These are phyloP conservation scores for Eutypella sp. DNA, from an alignment of 2,329 filamentous ascomycete genomes.

Conservation along the genomic window DNA sequence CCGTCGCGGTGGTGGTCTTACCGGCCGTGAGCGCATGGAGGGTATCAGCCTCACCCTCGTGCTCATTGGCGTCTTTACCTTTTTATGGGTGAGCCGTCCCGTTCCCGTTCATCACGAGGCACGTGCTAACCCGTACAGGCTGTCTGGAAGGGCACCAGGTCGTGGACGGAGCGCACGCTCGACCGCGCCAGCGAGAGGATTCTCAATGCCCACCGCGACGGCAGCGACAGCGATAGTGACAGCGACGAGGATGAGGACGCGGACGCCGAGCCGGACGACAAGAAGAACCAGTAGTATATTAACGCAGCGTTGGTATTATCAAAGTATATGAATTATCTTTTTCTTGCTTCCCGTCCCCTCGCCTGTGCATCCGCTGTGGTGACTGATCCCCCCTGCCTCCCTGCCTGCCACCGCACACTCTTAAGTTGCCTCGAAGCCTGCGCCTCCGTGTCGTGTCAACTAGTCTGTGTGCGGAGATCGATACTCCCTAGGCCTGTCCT, in stretches of 20 bases:
- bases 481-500: conserved; percentile 40
- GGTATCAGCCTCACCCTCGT: conserved; percentile 77
- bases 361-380: no score
- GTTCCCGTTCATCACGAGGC: conserved; percentile 27
- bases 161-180: conserved; percentile 65
- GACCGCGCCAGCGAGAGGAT: conserved; percentile 75
- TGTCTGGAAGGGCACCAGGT: conserved; percentile 76
- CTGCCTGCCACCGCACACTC: conserved; percentile 63
- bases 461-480: conserved; percentile 93
- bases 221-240: conserved; percentile 54
- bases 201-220: conserved; percentile 67
- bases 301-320: background rate
- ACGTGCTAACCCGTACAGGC: conserved; percentile 40
- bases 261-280: conserved; percentile 14
- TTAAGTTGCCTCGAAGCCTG: conserved; percentile 89
- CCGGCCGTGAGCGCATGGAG: conserved; percentile 71
- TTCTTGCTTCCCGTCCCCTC: no score
- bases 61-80: conserved; percentile 72
- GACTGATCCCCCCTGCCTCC: conserved; percentile 3
- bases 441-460: conserved; percentile 82
- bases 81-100: conserved; percentile 71
- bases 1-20: conserved; percentile 52
- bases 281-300: conserved; percentile 7
- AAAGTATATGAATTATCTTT: conserved; percentile 5
- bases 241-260: conserved; percentile 42